Base-by-base conservation (phyloP, 1,139 yeast species). In the Yamadazyma dushanensis region DNA sequence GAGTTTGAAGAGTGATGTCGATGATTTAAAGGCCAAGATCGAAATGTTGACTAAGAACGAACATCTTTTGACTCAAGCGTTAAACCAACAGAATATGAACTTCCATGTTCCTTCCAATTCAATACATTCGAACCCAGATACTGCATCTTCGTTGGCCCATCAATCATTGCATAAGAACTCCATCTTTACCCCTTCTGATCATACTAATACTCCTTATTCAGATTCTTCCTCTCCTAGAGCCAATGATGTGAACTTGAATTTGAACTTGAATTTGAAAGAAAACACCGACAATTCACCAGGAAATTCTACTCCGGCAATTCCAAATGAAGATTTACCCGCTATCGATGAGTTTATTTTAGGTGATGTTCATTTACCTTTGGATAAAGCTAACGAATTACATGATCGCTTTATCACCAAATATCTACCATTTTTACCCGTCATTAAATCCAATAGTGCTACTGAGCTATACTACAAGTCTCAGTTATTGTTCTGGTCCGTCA, bases 401-500 rank as follows among this genome's bases (percentile, higher is more conserved):
- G 70, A 71, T 34, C 64, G 78, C 21, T 89, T 89, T 52, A 72
- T 85, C 49, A 62, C 65, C 4, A 76, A 80, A 40, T 83, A 82
- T 50, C 64, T 86, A 19, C 95, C 95, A 0, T 84, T 73, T 50
- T 68, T 89, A 46, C 97, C 97, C 2, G 84, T 90, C 8, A 68
- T 89, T 51, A 74, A 80, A 26, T 78, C 95, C 0, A 66, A 73
- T 36, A 74, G 79, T 32, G 94, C 95, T 1, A 75, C 82, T 0
- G 95, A 85, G 54, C 71, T 89, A 25, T 87, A 87, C 57, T 76
- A 84, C 17, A 92, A 85, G 54, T 84, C 95, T 1, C 94, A 86
- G 54, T 65, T 89, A 18, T 66, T 90, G 31, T 90, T 90, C 56
- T 90, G 97, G 97, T 77, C 95, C 0, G 92, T 89, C 1, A 84